A percentile compares a stretch with the other conserved stretches of the same genome.
phyloP scores from a whole-genome alignment of 2,329 filamentous ascomycete genomes.

The Trichophyton verrucosum region DNA sequence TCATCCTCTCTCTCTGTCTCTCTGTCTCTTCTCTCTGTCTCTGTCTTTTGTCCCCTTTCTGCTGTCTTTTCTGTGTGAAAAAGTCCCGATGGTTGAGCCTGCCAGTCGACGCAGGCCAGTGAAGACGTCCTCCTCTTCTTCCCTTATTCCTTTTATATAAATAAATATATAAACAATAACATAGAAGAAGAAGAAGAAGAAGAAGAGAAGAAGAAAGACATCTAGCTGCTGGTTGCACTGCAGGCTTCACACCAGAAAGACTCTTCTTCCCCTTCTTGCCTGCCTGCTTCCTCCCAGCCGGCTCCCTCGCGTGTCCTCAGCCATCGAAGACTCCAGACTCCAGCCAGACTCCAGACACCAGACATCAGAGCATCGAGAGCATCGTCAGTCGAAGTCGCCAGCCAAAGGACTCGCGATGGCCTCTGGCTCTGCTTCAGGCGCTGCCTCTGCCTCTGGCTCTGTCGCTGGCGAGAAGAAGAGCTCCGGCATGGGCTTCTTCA shows the following conservation, averaged over 20 bases:
- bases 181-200: background rate
- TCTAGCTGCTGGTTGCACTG: background rate
- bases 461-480: background rate
- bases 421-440: no score
- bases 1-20: background rate
- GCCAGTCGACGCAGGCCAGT: background rate
- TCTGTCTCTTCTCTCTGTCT: background rate
- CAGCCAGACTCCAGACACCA: no score
- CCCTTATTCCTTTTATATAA: no score
- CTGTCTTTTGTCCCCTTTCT: background rate
- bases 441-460: no score
- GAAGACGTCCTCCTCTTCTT: background rate
- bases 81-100: no score
- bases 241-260: background rate
- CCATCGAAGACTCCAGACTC: background rate
- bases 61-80: background rate
- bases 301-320: background rate
- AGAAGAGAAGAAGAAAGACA: background rate
- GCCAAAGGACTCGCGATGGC: no score
- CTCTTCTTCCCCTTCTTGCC: background rate
- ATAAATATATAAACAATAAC: background rate
- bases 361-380: no score
- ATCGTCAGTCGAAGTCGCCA: no score
- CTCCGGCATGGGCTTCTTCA: slow-evolving; percentile 50
- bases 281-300: background rate